Evolutionary conservation across 2,329 filamentous ascomycete genomes (phyloP).

Genomic region (Colletotrichum sansevieriae): DNA sequence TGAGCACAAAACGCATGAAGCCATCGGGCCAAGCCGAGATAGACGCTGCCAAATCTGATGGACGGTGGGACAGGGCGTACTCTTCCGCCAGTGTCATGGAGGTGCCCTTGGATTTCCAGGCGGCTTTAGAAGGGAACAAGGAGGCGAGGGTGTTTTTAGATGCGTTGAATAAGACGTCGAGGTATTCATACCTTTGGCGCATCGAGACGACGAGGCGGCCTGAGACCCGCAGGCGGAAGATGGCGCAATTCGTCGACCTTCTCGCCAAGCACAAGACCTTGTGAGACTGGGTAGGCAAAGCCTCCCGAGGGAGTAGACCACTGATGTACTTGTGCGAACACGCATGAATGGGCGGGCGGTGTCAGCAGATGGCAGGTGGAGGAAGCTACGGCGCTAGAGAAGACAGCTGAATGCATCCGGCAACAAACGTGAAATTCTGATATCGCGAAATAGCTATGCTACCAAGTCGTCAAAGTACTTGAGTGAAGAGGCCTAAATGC

Average conservation of each 20-base stretch:
- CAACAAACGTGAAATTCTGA: no score
- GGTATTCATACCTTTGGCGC: slow-evolving; percentile 61
- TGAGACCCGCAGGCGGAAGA: slow-evolving; percentile 53
- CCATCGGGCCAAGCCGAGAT: slow-evolving; percentile 62
- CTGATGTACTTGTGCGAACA: background rate
- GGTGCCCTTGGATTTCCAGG: slow-evolving; percentile 63
- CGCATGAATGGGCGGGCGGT: no score
- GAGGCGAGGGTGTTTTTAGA: slow-evolving; percentile 57
- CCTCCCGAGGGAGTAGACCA: no score
- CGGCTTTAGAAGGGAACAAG: slow-evolving; percentile 53
- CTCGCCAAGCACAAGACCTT: slow-evolving; percentile 52
- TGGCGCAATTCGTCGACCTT: slow-evolving; percentile 56
- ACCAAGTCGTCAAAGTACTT: no score
- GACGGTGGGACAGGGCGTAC: slow-evolving; percentile 71
- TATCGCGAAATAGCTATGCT: no score
- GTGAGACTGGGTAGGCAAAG: slow-evolving; percentile 16
- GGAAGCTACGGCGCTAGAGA: no score
- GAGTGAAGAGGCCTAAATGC: background rate
- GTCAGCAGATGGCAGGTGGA: no score
- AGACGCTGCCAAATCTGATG: slow-evolving; percentile 67
- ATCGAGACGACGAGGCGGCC: slow-evolving; percentile 57
- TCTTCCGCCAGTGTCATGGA: slow-evolving; percentile 60
- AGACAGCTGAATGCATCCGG: no score
- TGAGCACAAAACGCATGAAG: slow-evolving; percentile 61
- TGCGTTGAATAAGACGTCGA: slow-evolving; percentile 57